Percentiles rank a stretch among this genome's conserved stretches.
Evolutionary conservation across 2,329 filamentous ascomycete genomes (phyloP).

Genomic region (Alternaria postmessia): DNA sequence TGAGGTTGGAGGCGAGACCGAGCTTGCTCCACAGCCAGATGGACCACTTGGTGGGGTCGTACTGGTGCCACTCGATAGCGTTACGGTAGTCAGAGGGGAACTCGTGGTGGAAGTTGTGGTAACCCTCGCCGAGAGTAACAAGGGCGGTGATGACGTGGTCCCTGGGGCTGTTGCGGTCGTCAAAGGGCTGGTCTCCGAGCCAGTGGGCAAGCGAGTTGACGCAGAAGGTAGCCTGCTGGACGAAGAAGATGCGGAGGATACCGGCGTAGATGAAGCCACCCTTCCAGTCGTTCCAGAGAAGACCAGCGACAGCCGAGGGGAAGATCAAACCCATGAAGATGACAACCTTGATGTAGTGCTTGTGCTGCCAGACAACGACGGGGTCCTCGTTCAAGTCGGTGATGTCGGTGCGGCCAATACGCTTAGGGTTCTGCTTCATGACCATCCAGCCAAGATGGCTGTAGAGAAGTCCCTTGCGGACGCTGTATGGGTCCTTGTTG

Average conservation of each 20-base stretch:
- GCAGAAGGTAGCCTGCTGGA: conserved; percentile 63
- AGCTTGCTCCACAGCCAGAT: conserved; percentile 56
- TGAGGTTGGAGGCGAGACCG: conserved; percentile 54
- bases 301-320: conserved; percentile 58
- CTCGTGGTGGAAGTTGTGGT: conserved; percentile 58
- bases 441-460: conserved; percentile 63
- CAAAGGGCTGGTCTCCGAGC: conserved; percentile 58
- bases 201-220: conserved; percentile 64
- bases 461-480: conserved; percentile 61
- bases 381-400: conserved; percentile 61
- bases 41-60: conserved; percentile 57
- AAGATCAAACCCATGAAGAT: conserved; percentile 59
- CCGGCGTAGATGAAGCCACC: conserved; percentile 62
- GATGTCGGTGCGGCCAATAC: conserved; percentile 61
- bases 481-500: conserved; percentile 62
- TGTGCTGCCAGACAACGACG: conserved; percentile 61
- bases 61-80: conserved; percentile 54
- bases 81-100: conserved; percentile 57
- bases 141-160: conserved; percentile 55
- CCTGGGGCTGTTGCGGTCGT: conserved; percentile 55
- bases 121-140: conserved; percentile 55
- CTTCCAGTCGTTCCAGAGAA: conserved; percentile 59
- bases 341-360: conserved; percentile 58
- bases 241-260: conserved; percentile 62
- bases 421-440: conserved; percentile 64